Conservation (phyloP, 2,329 filamentous ascomycete genomes). For the Parafenestella ontariensis region DNA sequence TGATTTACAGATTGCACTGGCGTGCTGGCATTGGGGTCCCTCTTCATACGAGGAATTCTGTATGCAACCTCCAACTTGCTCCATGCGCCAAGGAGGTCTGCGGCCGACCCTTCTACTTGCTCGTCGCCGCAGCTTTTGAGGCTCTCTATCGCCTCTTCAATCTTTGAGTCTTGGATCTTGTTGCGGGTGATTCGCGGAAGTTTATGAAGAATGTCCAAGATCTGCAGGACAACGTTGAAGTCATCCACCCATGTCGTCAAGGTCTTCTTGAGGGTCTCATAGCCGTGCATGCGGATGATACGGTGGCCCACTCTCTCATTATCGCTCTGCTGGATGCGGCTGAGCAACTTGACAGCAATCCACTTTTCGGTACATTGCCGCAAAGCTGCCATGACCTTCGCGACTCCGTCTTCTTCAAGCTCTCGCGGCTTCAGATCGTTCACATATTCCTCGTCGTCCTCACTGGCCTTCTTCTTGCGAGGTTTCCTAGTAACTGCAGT, state of each 20-base stretch:
- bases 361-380: constrained; percentile 99
- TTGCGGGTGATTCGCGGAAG: constrained; percentile 92
- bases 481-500: constrained; percentile 87
- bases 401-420: constrained; percentile 82
- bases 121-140: constrained; percentile 74
- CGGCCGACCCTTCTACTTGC: constrained; percentile 74
- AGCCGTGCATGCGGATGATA: constrained; percentile 96
- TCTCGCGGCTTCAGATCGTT: constrained; percentile 82
- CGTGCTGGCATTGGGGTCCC: constrained; percentile 68
- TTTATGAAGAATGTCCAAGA: constrained; percentile 85
- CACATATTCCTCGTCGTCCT: constrained; percentile 95
- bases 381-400: constrained; percentile 93
- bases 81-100: constrained; percentile 80
- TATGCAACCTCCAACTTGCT: constrained; percentile 89
- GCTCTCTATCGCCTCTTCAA: constrained; percentile 79
- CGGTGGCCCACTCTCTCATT: constrained; percentile 87
- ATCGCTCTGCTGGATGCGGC: constrained; percentile 84
- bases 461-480: constrained; percentile 87
- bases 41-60: constrained; percentile 88
- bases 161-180: constrained; percentile 96
- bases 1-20: constrained; percentile 59
- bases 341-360: constrained; percentile 94
- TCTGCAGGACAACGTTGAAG: constrained; percentile 85
- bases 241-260: constrained; percentile 88
- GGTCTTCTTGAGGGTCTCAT: constrained; percentile 89